Evolutionary conservation across 192 early-diverging fungal species (phyloP).

Genomic region (Coemansia sp.): DNA sequence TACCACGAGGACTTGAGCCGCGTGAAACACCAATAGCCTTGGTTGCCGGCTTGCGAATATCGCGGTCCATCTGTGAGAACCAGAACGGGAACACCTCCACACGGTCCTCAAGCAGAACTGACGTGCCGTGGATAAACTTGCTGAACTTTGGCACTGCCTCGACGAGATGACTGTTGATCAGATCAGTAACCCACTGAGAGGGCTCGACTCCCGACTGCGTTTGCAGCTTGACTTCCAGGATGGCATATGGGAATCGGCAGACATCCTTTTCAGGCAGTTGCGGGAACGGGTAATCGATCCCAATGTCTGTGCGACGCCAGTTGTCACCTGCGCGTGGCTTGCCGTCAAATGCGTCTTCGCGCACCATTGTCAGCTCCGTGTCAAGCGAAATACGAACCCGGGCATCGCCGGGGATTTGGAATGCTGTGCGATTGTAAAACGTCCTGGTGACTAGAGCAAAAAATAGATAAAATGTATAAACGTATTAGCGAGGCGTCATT

Average conservation of each 20-base stretch:
- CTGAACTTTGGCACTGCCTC: constrained; percentile 96
- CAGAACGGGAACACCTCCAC: constrained; percentile 90
- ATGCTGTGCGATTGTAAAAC: constrained; percentile 96
- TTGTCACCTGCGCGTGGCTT: constrained; percentile 69
- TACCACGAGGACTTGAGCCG: constrained; percentile 39
- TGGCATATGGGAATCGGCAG: constrained; percentile 89
- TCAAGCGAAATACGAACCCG: constrained; percentile 92
- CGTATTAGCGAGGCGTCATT: too few species aligned
- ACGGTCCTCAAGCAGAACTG: constrained; percentile 77
- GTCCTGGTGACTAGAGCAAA: constrained; percentile 73
- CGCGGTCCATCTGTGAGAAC: constrained; percentile 91
- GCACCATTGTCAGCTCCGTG: constrained; percentile 92
- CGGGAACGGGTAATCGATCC: constrained; percentile 73
- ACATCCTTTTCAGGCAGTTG: constrained; percentile 78
- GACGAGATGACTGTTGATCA: constrained; percentile 86
- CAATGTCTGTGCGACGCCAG: constrained; percentile 91
- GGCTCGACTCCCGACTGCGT: constrained; percentile 87
- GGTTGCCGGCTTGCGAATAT: constrained; percentile 79
- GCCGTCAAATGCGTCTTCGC: constrained; percentile 81
- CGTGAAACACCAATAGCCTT: constrained; percentile 54
- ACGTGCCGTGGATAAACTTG: constrained; percentile 95
- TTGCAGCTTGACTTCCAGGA: constrained; percentile 97
- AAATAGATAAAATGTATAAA: not conserved
- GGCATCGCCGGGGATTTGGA: constrained; percentile 95
- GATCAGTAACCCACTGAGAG: constrained; percentile 90